Conservation (phyloP, 345 rosid species). For the Brassica napus region Da-Ae NC_063438.1:26601501-26602000, state of each 20-base stretch:
- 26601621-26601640: conserved; percentile 40
- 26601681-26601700: conserved; percentile 47
- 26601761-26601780: conserved; percentile 58
- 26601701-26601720: conserved; percentile 2
- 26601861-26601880: conserved; percentile 5
- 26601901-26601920: conserved; percentile 13
- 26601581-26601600: neutral
- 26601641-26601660: conserved; percentile 51
- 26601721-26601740: conserved; percentile 6
- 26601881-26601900: conserved; percentile 13
- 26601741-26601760: conserved; percentile 38
- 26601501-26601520: conserved; percentile 52
- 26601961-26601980: neutral
- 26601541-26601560: conserved; percentile 43
- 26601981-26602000: conserved; percentile 1
- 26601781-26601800: conserved; percentile 43
- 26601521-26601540: conserved; percentile 37
- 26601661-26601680: conserved; percentile 57
- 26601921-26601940: conserved; percentile 5
- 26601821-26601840: conserved; percentile 5
- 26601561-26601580: neutral
- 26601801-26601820: conserved; percentile 15
- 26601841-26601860: neutral
- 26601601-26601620: neutral
- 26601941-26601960: neutral